Percentiles rank a stretch among this genome's conserved stretches.
Conservation (phyloP, 768 basidiomycete species). For the Naganishia randhawae region DNA sequence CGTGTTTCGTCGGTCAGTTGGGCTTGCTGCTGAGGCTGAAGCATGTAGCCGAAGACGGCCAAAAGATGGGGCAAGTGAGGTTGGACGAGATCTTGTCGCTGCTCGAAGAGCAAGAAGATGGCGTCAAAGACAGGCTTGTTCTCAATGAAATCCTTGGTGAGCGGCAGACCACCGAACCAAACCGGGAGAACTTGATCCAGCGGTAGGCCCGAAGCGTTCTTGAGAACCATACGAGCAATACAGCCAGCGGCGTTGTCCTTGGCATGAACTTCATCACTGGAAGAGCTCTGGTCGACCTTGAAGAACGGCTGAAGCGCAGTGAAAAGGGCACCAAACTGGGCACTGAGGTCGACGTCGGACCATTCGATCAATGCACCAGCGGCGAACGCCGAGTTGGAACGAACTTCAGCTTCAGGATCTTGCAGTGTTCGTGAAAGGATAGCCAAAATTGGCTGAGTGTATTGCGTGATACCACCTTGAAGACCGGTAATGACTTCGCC, state of each 20-base stretch:
- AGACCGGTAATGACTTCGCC: constrained; percentile 94
- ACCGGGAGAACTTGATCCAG: constrained; percentile 70
- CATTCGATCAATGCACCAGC: constrained; percentile 85
- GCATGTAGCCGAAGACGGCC: constrained; percentile 71
- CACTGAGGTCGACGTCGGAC: constrained; percentile 71
- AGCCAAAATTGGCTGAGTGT: constrained; percentile 69
- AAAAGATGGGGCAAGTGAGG: constrained; percentile 76
- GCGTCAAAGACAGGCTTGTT: constrained; percentile 84
- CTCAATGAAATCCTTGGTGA: constrained; percentile 83
- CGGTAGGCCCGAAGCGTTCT: constrained; percentile 73
- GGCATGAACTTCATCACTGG: constrained; percentile 70
- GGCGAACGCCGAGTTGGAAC: constrained; percentile 94
- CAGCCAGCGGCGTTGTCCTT: constrained; percentile 96
- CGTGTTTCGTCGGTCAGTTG: constrained; percentile 77
- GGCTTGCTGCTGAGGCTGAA: constrained; percentile 69
- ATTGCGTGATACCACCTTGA: constrained; percentile 77
- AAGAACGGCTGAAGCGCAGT: constrained; percentile 78
- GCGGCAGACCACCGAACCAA: constrained; percentile 73
- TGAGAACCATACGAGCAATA: constrained; percentile 77
- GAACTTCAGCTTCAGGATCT: constrained; percentile 85
- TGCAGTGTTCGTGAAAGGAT: constrained; percentile 77
- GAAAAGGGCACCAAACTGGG: constrained; percentile 76
- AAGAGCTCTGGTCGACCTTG: constrained; percentile 60
- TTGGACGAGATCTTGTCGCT: constrained; percentile 65
- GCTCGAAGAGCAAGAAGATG: constrained; percentile 79